Base-by-base conservation (phyloP, 164 flowering plant species). In the Aristolochia contorta region DNA sequence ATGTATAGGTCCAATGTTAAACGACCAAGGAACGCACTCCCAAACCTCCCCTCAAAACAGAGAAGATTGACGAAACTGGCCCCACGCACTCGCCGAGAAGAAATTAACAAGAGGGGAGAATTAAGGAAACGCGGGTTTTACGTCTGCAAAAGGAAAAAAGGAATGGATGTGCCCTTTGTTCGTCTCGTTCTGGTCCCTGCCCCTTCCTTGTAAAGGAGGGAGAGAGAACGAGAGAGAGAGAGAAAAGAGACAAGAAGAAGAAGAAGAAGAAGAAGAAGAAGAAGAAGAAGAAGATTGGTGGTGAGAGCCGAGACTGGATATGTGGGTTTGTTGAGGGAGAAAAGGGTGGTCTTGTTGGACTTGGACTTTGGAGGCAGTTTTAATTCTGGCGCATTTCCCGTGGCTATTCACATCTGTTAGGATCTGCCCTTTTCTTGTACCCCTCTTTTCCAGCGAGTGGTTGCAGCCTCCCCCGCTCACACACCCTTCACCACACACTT, bases 381-480 rank as follows among this genome's bases (percentile, higher is more conserved):
- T 24, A 53, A 22, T 20, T 41, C 22, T 20, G 8, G 22, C 50
- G 50, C 12, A 7, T 58, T 58, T 58, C 47, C 21, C 51, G 51
- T 59, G 18, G 52, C 10, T 46, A 20, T 24, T 46, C 52, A 59
- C 62, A 59, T 59, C 52, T 59, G 62, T 59, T 46, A 21, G 62
- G 53, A 23, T 8, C 32, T 46, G 51, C 52, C 54, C 52, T 32
- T 47, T 59, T 59, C 62, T 59, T 59, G 62, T 33, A 20, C 7
- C 57, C 20, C 24, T 12, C 33, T 54, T 54, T 54, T 25, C 24
- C 20, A 0, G 1, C 15, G 25, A 10, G 16, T 47, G 33, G 52
- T 59, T 15, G 56, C 24, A 23, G 56, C 25, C 24, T 22, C 57
- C 33, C 6, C 32, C 16, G 15, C 24, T 46, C 21, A 2, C 22